A percentile compares a stretch with the other conserved stretches of the same genome.
Evolutionary conservation across 768 basidiomycete genomes (phyloP).

Genomic region (Tylopilus balloui): DNA sequence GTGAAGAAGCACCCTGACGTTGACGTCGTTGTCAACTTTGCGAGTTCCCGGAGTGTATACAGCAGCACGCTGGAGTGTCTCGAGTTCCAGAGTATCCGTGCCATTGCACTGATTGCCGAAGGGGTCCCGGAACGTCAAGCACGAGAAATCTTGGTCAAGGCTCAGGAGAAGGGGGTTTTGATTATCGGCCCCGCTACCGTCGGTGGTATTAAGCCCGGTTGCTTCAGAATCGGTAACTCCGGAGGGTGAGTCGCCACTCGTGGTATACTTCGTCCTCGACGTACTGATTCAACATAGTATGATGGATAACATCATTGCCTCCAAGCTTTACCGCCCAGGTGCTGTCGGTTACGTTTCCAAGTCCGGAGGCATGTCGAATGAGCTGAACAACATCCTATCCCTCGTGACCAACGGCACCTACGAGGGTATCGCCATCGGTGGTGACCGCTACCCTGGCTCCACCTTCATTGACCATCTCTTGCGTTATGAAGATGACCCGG

Average conservation of each 20-base stretch:
- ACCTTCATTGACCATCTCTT: slow-evolving; percentile 99
- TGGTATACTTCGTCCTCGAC: background rate
- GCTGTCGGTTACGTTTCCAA: slow-evolving; percentile 99
- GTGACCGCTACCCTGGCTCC: slow-evolving; percentile 97
- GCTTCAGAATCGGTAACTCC: slow-evolving; percentile 99
- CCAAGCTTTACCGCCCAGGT: slow-evolving; percentile 96
- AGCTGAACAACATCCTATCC: slow-evolving; percentile 99
- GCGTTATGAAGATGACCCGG: slow-evolving; percentile 94
- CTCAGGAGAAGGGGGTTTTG: slow-evolving; percentile 79
- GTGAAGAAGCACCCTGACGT: slow-evolving; percentile 93
- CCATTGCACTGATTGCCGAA: slow-evolving; percentile 93
- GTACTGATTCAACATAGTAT: slow-evolving; percentile 48
- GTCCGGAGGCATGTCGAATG: slow-evolving; percentile 99
- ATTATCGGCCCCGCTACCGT: slow-evolving; percentile 98
- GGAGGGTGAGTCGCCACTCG: slow-evolving; percentile 63
- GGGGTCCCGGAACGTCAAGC: slow-evolving; percentile 99
- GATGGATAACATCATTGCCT: slow-evolving; percentile 99
- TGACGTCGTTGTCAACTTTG: slow-evolving; percentile 98
- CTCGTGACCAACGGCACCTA: slow-evolving; percentile 96
- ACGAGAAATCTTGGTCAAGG: slow-evolving; percentile 89
- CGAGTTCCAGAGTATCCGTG: slow-evolving; percentile 38
- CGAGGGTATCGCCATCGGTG: slow-evolving; percentile 99
- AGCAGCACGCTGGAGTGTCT: slow-evolving; percentile 91
- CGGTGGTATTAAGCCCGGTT: slow-evolving; percentile 99
- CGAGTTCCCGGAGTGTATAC: slow-evolving; percentile 90